Evolutionary conservation across 2,329 filamentous ascomycete genomes (phyloP).

Genomic region (Lanzia echinophila): DNA sequence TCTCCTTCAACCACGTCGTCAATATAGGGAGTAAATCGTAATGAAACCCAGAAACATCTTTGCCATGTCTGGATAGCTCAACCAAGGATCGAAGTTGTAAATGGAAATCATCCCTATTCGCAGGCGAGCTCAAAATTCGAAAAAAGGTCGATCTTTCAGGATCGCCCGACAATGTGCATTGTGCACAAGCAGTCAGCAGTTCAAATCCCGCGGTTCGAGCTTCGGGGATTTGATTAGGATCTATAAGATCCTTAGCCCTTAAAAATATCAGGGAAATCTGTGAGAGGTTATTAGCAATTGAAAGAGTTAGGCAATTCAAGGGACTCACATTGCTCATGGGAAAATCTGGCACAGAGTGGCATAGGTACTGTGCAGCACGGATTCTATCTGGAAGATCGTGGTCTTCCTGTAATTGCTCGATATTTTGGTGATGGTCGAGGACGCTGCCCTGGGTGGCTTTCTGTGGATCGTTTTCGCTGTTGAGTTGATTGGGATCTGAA

Average conservation of each 20-base stretch:
- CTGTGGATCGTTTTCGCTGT: conserved; percentile 35
- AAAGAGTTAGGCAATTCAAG: neutral
- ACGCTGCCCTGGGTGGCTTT: conserved; percentile 38
- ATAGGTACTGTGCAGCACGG: conserved; percentile 50
- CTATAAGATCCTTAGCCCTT: conserved; percentile 58
- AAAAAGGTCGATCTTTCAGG: conserved; percentile 62
- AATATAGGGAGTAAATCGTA: conserved; percentile 59
- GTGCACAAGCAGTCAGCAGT: conserved; percentile 58
- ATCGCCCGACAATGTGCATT: conserved; percentile 55
- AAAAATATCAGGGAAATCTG: conserved; percentile 49
- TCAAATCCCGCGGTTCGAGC: conserved; percentile 58
- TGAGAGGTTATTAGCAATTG: neutral
- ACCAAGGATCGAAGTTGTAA: conserved; percentile 58
- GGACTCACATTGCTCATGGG: conserved; percentile 38
- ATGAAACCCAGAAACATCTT: conserved; percentile 58
- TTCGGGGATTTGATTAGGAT: conserved; percentile 45
- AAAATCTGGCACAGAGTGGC: conserved; percentile 50
- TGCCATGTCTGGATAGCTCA: conserved; percentile 54
- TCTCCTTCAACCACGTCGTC: conserved; percentile 51
- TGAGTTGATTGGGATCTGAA: conserved; percentile 37
- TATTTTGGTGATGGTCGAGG: conserved; percentile 46
- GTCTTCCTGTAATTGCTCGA: conserved; percentile 49
- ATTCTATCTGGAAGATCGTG: conserved; percentile 45
- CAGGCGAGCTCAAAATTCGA: conserved; percentile 49
- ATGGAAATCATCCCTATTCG: conserved; percentile 56